Evolutionary conservation across 2,329 filamentous ascomycete genomes (phyloP), one percentile per base, ranked within the genome.

Genomic region (Cyphellophora europaea): DNA sequence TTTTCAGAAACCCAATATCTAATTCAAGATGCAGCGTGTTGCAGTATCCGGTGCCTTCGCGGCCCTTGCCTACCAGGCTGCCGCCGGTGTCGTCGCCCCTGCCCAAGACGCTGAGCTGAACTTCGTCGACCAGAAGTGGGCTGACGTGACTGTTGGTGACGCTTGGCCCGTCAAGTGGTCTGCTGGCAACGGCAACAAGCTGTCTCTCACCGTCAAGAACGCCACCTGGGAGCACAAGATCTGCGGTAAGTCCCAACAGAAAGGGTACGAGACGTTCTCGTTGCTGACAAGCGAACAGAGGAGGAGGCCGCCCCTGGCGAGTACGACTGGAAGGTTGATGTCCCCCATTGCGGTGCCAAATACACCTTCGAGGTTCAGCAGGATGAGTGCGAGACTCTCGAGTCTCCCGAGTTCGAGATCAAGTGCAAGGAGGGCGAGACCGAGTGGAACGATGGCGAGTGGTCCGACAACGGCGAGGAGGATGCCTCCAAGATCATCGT

Each of bases 141-240:
- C 12, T 14, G 23, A 23, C 27, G 44, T 43, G 29, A 39, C 37
- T 8, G 36, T 41, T 11, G 46, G 44, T 30, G 33, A 44, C 17
- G 17, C 41, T 15, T 42, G 41, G 42, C 36, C 38, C 3, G 42
- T 49, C 34, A 30, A 36, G 5, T 49, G 38, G 37, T 40, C 40
- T 19, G 28, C 36, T 15, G 46, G 46, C 6, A 35, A 45, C 31
- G 39, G 39, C 5, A 30, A 30, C 3, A 36, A 39, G 6, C 41
- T 48, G 10, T 37, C 42, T 13, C 28, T 48, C 13, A 36, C 38
- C 30, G 29, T 48, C 16, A 43, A 41, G 11, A 47, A 47, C 33
- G 32, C 33, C 5, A 43, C 30, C 18, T 44, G 37, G 38, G 38
- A 35, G 10, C 33, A 21, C 18, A 19, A 38, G 15, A 32, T 48